A percentile compares a stretch with the other conserved stretches of the same genome.
phyloP scores from a whole-genome alignment of 2,329 filamentous ascomycete genomes.

The Fusarium sp. region DNA sequence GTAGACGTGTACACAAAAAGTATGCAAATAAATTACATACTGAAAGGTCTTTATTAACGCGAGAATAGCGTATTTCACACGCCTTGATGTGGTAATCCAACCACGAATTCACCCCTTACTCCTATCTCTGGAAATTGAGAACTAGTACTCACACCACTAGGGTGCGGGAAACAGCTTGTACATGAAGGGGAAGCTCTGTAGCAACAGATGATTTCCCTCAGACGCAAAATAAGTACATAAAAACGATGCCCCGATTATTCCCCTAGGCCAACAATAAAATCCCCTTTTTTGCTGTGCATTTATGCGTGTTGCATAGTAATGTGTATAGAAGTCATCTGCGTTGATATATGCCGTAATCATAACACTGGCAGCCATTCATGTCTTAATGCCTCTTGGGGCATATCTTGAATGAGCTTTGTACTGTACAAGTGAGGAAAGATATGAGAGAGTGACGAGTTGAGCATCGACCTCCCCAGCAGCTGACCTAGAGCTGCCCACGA shows the following conservation, averaged over 20 bases:
- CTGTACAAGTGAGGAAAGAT: slow-evolving; percentile 16
- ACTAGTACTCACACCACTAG: slow-evolving; percentile 2
- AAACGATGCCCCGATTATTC: slow-evolving; percentile 16
- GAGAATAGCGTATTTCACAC: slow-evolving; percentile 8
- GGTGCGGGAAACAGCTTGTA: slow-evolving; percentile 1
- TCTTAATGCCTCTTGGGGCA: background rate
- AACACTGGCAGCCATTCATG: background rate
- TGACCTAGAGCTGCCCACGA: background rate
- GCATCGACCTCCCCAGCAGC: background rate
- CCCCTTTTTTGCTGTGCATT: slow-evolving; percentile 17
- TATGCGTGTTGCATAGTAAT: slow-evolving; percentile 12
- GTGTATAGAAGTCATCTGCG: background rate
- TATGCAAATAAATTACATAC: slow-evolving; percentile 32
- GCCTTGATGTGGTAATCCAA: background rate
- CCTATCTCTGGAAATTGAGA: slow-evolving; percentile 5
- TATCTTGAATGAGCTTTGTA: slow-evolving; percentile 1
- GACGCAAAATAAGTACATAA: slow-evolving; percentile 12
- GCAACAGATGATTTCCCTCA: background rate
- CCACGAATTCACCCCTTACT: background rate
- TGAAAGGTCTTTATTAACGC: slow-evolving; percentile 31
- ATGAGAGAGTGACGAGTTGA: background rate
- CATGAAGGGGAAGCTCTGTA: background rate
- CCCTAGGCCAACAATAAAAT: slow-evolving; percentile 24
- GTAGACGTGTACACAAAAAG: background rate
- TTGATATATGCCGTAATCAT: slow-evolving; percentile 9